Evolutionary conservation across 2,329 filamentous ascomycete genomes (phyloP).

Genomic region (Sphaerulina vaccinii): DNA sequence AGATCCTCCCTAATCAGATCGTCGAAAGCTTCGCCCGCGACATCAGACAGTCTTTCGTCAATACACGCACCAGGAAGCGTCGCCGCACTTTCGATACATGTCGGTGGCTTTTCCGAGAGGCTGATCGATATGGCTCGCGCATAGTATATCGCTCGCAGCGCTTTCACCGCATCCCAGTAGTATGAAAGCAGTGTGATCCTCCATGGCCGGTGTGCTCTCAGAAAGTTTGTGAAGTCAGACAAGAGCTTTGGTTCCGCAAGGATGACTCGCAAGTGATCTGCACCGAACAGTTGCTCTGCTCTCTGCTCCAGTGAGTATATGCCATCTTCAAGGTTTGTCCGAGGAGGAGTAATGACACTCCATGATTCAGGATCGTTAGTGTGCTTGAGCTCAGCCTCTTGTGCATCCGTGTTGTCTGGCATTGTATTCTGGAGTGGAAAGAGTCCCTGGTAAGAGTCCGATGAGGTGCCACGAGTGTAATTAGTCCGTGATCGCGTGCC

Average conservation of each 20-base stretch:
- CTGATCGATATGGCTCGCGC: constrained; percentile 65
- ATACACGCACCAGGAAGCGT: constrained; percentile 2
- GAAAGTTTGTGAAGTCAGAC: constrained; percentile 12
- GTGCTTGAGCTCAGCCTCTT: constrained; percentile 9
- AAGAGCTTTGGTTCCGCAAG: constrained; percentile 17
- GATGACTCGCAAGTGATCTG: constrained; percentile 18
- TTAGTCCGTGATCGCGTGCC: background rate
- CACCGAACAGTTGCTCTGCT: constrained; percentile 17
- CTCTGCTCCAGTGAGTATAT: constrained; percentile 18
- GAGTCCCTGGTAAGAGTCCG: constrained; percentile 8
- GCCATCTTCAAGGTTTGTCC: constrained; percentile 23
- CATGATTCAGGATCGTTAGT: constrained; percentile 21
- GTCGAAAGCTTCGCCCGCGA: constrained; percentile 62
- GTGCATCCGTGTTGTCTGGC: constrained; percentile 11
- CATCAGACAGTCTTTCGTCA: constrained; percentile 60
- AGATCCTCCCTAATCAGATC: constrained; percentile 64
- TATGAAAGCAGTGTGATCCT: constrained; percentile 14
- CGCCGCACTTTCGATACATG: constrained; percentile 33
- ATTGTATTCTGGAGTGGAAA: constrained; percentile 13
- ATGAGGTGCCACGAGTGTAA: background rate
- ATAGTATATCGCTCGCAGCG: constrained; percentile 67
- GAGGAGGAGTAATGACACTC: constrained; percentile 16
- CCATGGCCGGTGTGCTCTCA: constrained; percentile 15
- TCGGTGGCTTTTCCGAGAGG: constrained; percentile 46
- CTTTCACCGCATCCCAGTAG: constrained; percentile 49